Base-by-base conservation (phyloP, 2,329 filamentous ascomycete genomes). In the Claviceps sorghi region DNA sequence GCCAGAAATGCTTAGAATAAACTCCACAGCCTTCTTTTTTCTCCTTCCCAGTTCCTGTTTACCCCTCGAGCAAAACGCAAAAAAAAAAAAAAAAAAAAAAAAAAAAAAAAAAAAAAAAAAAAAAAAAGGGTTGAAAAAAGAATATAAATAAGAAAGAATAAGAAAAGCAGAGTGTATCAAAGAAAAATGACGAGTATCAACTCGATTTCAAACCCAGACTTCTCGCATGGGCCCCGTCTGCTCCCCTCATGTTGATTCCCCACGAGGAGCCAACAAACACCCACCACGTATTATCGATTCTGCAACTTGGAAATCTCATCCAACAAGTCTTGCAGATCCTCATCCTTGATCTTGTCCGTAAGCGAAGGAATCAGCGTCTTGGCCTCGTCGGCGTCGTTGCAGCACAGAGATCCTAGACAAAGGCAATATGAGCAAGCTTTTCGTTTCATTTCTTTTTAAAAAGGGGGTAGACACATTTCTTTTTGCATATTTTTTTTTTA, bases 361-460 rank as follows among this genome's bases (percentile, higher is more conserved):
- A 98, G 69, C 53, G 80, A 95, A 1, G 93, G 94, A 57, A 98
- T 95, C 54, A 98, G 77, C 9, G 88, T 95, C 72, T 95, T 96
- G 55, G 93, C 93, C 71, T 98, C 94, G 65, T 98, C 93, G 54
- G 88, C 85, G 45, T 83, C 85, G 62, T 95, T 90, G 65, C 90
- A 95, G 69, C 89, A 95, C 41, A 98, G 75, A 34, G 88, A 95
- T 36, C 89, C 90, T 94, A 63, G 11, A 22, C 41, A 36, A 29
- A 13, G 5, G 19, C 19, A 21, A 15, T 17, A 29, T 51, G 34
- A 47, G 34, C 7, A n/a, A 29, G 4, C 15, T 34, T 46, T 46
- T 5, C 9, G 19, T 34, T 46, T 10, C 34, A 4, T 17, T 13
- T 17, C 11, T 36, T 15, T 5, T 17, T 7, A 22, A 11, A 15